Percentiles rank a stretch among this genome's conserved stretches.
These are phyloP conservation scores for Scutellaria baicalensis DNA, from an alignment of 257 asterid genomes.

Conservation along the genomic window DNA sequence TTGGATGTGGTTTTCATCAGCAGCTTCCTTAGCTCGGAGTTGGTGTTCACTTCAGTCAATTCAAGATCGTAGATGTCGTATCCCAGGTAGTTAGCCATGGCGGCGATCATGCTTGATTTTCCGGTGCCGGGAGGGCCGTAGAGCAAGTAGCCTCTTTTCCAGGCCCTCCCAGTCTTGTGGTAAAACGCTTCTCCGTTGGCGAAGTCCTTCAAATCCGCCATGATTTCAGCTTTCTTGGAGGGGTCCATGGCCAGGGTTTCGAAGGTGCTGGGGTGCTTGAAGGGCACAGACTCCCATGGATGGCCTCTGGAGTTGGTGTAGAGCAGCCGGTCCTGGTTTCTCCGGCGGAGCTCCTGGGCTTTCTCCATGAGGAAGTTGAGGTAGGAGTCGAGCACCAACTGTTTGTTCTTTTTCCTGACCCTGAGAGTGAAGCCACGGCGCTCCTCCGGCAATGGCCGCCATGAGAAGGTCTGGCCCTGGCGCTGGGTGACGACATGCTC, in stretches of 20 bases:
- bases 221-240: conserved; percentile 19
- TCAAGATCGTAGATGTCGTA: conserved; percentile 43
- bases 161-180: conserved; percentile 32
- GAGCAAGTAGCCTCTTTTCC: conserved; percentile 34
- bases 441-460: conserved; percentile 44
- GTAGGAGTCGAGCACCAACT: conserved; percentile 23
- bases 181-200: conserved; percentile 23
- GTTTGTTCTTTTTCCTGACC: conserved; percentile 22
- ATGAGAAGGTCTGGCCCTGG: conserved; percentile 23
- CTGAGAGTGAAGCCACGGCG: conserved; percentile 33
- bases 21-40: conserved; percentile 31
- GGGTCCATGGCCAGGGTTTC: conserved; percentile 35
- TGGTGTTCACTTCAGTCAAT: conserved; percentile 27
- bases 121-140: conserved; percentile 45
- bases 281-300: conserved; percentile 35
- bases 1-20: conserved; percentile 33
- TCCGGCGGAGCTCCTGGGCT: conserved; percentile 25
- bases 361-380: conserved; percentile 25
- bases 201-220: conserved; percentile 27
- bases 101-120: conserved; percentile 45
- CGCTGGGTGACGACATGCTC: conserved; percentile 36
- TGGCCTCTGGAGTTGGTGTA: conserved; percentile 30
- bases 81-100: conserved; percentile 38
- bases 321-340: conserved; percentile 24
- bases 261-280: conserved; percentile 36